Evolutionary conservation across 257 asterid species (phyloP), one percentile per base, ranked within the genome.

Genomic region (Galeopsis tetrahit): DNA sequence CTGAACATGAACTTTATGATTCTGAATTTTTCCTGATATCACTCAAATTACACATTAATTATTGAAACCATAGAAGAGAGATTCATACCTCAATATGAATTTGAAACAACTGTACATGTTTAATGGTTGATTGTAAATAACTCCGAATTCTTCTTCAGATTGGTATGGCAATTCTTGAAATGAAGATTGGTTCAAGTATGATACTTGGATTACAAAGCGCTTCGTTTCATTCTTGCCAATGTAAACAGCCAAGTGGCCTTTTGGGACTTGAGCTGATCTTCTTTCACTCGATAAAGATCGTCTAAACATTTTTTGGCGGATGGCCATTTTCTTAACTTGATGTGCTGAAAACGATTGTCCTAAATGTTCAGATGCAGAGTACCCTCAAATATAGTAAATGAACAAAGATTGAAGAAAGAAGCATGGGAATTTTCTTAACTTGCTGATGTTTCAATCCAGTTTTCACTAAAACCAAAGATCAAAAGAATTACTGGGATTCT

Each of bases 71-170:
- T 21, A 21, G 28, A 21, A 21, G 28, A 21, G 28, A 21, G 28
- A 21, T 21, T 21, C 28, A 21, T 21, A 21, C 28, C 28, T 21
- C 28, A 21, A 21, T 21, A 21, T 21, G 28, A 21, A 21, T 21
- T 21, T 21, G 28, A 21, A 21, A 21, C 28, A 21, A 1, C 28
- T 21, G 28, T 21, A 21, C 28, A 21, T 21, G 28, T 21, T 21
- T 21, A 21, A 21, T 21, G 28, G n/a, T n/a, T n/a, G 28, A 21
- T 21, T 21, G 28, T 21, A 21, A 21, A 21, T 21, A 21, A 21
- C 28, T 21, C 85, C 78, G 36, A 66, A 81, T 62, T 81, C 85
- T 56, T 81, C 80, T 49, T 77, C 74, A 1, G 60, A 73, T 70
- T 52, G 78, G 33, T 7, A 15, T 9, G 79, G n/a, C 68, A 79